phyloP scores from a whole-genome alignment of 2,329 filamentous ascomycete genomes.

The Fusarium lateritium region DNA sequence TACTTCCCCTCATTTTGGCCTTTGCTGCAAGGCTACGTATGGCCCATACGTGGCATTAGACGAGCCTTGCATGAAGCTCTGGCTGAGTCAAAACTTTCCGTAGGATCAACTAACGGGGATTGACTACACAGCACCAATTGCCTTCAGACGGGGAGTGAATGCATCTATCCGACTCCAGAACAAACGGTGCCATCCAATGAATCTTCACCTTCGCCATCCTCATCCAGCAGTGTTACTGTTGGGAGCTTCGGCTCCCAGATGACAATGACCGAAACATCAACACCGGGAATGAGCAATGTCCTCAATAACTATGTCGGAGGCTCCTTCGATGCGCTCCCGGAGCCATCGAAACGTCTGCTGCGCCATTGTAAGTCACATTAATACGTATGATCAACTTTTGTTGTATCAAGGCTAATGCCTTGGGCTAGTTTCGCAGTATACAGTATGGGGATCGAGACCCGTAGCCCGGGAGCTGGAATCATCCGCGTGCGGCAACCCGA shows the following conservation, averaged over 20 bases:
- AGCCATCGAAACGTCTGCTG: conserved; percentile 51
- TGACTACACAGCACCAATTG: conserved; percentile 59
- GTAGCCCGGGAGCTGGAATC: conserved; percentile 55
- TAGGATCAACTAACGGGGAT: conserved; percentile 41
- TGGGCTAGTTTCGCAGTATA: conserved; percentile 58
- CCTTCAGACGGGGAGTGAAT: conserved; percentile 61
- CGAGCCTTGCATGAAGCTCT: conserved; percentile 43
- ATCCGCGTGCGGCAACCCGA: conserved; percentile 47
- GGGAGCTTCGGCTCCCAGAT: conserved; percentile 33
- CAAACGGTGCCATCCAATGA: conserved; percentile 48
- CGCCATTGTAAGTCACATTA: conserved; percentile 48
- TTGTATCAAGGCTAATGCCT: conserved; percentile 27
- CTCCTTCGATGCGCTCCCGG: conserved; percentile 52
- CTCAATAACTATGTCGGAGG: conserved; percentile 52
- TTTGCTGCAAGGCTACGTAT: conserved; percentile 43
- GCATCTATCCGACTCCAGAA: conserved; percentile 54
- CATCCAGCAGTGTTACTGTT: conserved; percentile 33
- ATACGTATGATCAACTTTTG: not conserved
- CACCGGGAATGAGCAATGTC: conserved; percentile 40
- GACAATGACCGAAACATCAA: conserved; percentile 30
- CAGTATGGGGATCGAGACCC: conserved; percentile 59
- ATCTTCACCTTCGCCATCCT: conserved; percentile 36
- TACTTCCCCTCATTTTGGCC: conserved; percentile 30
- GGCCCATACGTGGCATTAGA: conserved; percentile 37
- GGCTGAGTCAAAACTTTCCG: conserved; percentile 18